A percentile compares a stretch with the other conserved stretches of the same genome.
phyloP scores from a whole-genome alignment of 1,284 basidiomycete species.

The Sporisorium exsertum region DNA sequence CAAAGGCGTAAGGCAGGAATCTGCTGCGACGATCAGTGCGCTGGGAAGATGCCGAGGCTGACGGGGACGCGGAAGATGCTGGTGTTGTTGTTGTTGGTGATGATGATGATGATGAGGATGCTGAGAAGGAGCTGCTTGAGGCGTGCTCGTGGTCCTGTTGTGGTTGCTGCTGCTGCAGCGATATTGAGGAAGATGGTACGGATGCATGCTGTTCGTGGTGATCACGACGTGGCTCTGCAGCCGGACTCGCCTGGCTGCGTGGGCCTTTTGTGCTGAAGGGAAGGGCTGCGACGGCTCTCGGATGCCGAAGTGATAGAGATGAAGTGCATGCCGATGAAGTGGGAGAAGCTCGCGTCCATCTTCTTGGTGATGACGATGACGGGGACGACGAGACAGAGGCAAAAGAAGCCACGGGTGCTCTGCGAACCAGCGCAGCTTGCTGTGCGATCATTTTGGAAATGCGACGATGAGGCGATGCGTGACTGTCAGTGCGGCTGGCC shows the following conservation, averaged over 20 bases:
- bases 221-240: slow-evolving; percentile 35
- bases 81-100: not conserved
- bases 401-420: slow-evolving; percentile 23
- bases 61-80: slow-evolving; percentile 5
- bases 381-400: slow-evolving; percentile 13
- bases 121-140: slow-evolving; percentile 7
- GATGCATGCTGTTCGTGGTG: slow-evolving; percentile 27
- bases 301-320: not conserved
- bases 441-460: slow-evolving; percentile 30
- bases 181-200: slow-evolving; percentile 19
- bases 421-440: slow-evolving; percentile 29
- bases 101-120: slow-evolving; percentile 12
- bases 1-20: slow-evolving; percentile 44
- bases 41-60: slow-evolving; percentile 22
- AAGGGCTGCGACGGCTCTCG: not conserved
- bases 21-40: slow-evolving; percentile 24
- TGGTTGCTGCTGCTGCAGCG: slow-evolving; percentile 5
- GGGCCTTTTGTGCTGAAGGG: slow-evolving; percentile 34
- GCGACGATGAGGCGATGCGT: not conserved
- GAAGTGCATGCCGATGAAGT: slow-evolving; percentile 9
- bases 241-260: slow-evolving; percentile 38
- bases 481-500: not conserved
- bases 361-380: slow-evolving; percentile 1
- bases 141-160: slow-evolving; percentile 8
- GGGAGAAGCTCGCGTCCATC: slow-evolving; percentile 18